Evolutionary conservation across 2,329 filamentous ascomycete genomes (phyloP), one percentile per base, ranked within the genome.

Genomic region (Fusarium nematophilum): DNA sequence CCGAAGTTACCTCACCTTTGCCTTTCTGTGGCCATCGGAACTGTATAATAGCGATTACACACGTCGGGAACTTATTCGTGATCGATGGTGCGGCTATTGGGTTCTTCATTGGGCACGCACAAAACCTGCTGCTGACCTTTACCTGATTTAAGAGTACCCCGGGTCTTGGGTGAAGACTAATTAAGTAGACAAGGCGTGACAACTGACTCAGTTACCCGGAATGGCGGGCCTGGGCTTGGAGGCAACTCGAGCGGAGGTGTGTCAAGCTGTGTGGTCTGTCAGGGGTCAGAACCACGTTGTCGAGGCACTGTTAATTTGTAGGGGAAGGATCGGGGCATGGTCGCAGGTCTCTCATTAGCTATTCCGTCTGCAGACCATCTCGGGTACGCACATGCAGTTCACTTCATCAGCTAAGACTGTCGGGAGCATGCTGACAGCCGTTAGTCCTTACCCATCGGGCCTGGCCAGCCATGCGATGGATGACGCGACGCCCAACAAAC

Each of bases 171-270:
- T n/a, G n/a, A n/a, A n/a, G n/a, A n/a, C n/a, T n/a, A n/a, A 26
- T 53, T 53, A 36, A 34, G 43, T 31, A 34, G 36, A 21, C 21
- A 23, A 36, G 42, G 33, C 47, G 44, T 30, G 38, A 46, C 17
- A 31, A 50, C 49, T 62, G 59, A 62, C 59, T 62, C 59, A 33
- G 40, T 48, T 44, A 59, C 38, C 54, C 54, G 46, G 43, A 50
- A 37, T 38, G 40, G 47, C 33, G 53, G 50, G 31, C 49, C 37
- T 18, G 42, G 37, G 34, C 44, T 25, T 17, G n/a, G n/a, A n/a
- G n/a, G n/a, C n/a, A n/a, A n/a, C n/a, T n/a, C n/a, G n/a, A n/a
- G n/a, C n/a, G n/a, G n/a, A n/a, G n/a, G n/a, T n/a, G n/a, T n/a
- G n/a, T n/a, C n/a, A n/a, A n/a, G n/a, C n/a, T n/a, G n/a, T n/a